These are phyloP conservation scores for Magnaporthiopsis incrustans DNA, from an alignment of 2,329 filamentous ascomycete genomes.

Conservation along the genomic window DNA sequence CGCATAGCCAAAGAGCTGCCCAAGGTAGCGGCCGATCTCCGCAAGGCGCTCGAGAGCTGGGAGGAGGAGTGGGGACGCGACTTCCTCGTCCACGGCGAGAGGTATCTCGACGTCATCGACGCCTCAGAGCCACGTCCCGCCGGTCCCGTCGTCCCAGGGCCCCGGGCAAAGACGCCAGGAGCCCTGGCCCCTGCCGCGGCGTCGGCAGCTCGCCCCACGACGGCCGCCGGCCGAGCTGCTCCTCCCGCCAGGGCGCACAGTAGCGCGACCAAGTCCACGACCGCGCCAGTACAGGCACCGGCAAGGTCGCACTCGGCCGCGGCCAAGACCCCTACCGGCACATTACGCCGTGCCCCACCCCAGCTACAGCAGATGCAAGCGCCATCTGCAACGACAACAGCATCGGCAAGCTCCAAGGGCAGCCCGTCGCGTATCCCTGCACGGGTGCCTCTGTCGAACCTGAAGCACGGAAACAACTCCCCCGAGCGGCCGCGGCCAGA, in stretches of 20 bases:
- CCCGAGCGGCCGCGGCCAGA: slow-evolving; percentile 58
- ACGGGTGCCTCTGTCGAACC: slow-evolving; percentile 59
- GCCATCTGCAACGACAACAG: slow-evolving; percentile 15
- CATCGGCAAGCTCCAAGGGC: slow-evolving; percentile 24
- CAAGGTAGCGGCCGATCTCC: slow-evolving; percentile 79
- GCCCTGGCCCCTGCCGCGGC: slow-evolving; percentile 41
- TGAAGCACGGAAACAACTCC: slow-evolving; percentile 69
- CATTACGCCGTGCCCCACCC: slow-evolving; percentile 4
- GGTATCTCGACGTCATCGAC: slow-evolving; percentile 82
- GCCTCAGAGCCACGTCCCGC: slow-evolving; percentile 49
- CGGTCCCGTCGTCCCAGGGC: slow-evolving; percentile 34
- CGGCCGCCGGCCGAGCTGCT: slow-evolving; percentile 24
- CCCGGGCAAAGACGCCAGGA: slow-evolving; percentile 65
- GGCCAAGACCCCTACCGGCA: slow-evolving; percentile 46
- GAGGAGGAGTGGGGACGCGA: slow-evolving; percentile 91
- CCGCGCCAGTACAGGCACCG: not conserved
- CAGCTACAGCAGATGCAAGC: slow-evolving; percentile 25
- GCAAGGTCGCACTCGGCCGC: slow-evolving; percentile 17
- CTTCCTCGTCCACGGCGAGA: slow-evolving; percentile 86
- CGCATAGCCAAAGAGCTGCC: slow-evolving; percentile 92
- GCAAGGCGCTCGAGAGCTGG: slow-evolving; percentile 74
- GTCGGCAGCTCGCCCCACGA: slow-evolving; percentile 29
- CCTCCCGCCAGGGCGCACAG: slow-evolving; percentile 13
- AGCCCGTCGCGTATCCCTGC: slow-evolving; percentile 64
- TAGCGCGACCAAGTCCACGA: slow-evolving; percentile 5